Percentiles rank a stretch among this genome's conserved stretches.
Conservation (phyloP, 257 asterid genomes). For the Solanum corneliomulleri region DNA sequence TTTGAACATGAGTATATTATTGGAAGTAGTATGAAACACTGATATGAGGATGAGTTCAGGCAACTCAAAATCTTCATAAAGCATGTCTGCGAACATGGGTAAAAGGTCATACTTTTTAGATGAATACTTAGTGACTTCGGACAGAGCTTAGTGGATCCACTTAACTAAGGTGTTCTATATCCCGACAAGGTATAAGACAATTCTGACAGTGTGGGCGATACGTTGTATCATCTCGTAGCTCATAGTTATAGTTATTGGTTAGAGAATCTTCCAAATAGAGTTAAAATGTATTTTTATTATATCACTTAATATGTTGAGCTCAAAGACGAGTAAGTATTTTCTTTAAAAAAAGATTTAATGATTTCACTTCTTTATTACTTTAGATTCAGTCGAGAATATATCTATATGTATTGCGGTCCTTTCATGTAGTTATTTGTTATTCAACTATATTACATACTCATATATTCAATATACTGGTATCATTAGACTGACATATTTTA, state of each 20-base stretch:
- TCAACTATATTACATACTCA: neutral
- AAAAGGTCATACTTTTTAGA: too few relatives aligned
- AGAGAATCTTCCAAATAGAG: too few relatives aligned
- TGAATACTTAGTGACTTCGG: too few relatives aligned
- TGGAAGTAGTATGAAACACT: neutral
- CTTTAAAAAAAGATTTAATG: neutral
- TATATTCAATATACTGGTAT: neutral
- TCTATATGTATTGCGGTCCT: neutral
- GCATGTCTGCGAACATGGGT: neutral
- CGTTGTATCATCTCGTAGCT: too few relatives aligned
- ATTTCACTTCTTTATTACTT: too few relatives aligned
- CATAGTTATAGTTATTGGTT: too few relatives aligned
- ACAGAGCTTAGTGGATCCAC: too few relatives aligned
- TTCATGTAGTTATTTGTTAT: neutral
- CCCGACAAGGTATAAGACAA: too few relatives aligned
- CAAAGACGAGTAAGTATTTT: neutral
- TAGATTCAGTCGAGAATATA: neutral
- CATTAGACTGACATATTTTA: neutral
- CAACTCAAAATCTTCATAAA: neutral
- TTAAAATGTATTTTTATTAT: too few relatives aligned
- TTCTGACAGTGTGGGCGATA: too few relatives aligned
- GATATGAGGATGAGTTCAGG: neutral
- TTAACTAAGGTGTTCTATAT: too few relatives aligned
- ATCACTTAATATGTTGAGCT: too few relatives aligned
- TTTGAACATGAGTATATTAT: neutral